Base-by-base conservation (phyloP, 148 eudicot species). In the Chenopodium berlandieri region DNA sequence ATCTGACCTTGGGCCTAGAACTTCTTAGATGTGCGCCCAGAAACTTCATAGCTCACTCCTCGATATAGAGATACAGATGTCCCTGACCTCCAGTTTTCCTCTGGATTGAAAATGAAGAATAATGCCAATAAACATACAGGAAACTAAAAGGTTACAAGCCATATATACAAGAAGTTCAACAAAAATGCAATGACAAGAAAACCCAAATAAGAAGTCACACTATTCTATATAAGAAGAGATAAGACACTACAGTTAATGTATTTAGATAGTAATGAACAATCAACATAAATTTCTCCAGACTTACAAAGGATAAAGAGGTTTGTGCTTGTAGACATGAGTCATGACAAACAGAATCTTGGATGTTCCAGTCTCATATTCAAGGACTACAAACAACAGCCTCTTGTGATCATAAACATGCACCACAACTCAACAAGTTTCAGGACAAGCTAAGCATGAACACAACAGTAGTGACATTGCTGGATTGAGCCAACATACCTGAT, bases 11-110 rank as follows among this genome's bases (percentile, higher is more conserved):
- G n/a, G n/a, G n/a, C n/a, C n/a, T n/a, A n/a, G n/a, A n/a, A n/a
- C n/a, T 86, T 90, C 77, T 77, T 85, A 44, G 60, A 82, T 40
- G 66, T 60, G 56, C 73, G 81, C 83, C 88, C 89, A 58, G 92
- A 93, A 82, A 78, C 88, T 44, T 90, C 89, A 85, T 91, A 93
- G 81, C 90, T 88, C 73, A 91, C 91, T 52, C 99, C 99, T 74
- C 99, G 92, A 79, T 94, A 96, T 71, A 94, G 79, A 67, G 91
- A 87, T 75, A 94, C 85, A 44, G 97, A 92, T 48, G 97, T 94
- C 56, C 99, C 99, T 73, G 99, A 96, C 88, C 99, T 96, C 97
- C 98, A 22, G 99, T 96, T 91, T 90, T 96, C 83, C 94, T 94
- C 99, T 96, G 87, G 76, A 87, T 73, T 48, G 31, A 75, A 88